Conservation (phyloP, 345 rosid species). For the Aquilaria malaccensis region DNA sequence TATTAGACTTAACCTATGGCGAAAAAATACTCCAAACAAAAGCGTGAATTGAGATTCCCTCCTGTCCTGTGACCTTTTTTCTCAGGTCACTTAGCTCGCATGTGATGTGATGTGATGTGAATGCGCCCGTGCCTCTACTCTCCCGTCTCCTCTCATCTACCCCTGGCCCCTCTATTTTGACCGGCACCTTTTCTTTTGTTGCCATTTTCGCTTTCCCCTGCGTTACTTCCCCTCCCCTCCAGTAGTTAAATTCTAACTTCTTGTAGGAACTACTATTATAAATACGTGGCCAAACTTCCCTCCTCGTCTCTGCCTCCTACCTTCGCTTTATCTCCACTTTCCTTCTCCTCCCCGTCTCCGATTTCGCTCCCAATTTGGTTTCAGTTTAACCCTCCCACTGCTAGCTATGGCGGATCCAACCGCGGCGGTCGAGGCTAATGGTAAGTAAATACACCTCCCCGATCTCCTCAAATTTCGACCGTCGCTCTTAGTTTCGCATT, state of each 20-base stretch:
- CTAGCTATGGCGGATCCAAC: slow-evolving; percentile 20
- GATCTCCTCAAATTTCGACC: neutral
- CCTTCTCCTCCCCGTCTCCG: neutral
- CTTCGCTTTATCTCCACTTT: neutral
- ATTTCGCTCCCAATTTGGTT: slow-evolving; percentile 7
- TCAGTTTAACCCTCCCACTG: neutral
- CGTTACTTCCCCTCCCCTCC: neutral
- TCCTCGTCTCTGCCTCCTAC: neutral
- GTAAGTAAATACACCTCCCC: slow-evolving; percentile 10
- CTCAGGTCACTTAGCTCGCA: no score
- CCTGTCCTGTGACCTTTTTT: neutral
- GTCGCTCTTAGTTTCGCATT: neutral
- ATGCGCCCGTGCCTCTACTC: no score
- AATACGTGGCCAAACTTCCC: slow-evolving; percentile 3
- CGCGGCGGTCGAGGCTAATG: slow-evolving; percentile 3
- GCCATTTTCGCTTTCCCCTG: neutral
- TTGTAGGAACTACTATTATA: neutral
- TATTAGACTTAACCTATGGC: no score
- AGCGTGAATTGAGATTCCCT: neutral
- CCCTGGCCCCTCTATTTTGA: no score
- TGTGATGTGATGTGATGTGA: no score
- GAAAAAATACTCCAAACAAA: neutral
- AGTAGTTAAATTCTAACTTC: neutral
- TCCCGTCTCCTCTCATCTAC: no score
- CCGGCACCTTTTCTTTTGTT: neutral